These are phyloP conservation scores for Collariella sp. DNA, from an alignment of 495 filamentous ascomycete species.

Conservation along the genomic window DNA sequence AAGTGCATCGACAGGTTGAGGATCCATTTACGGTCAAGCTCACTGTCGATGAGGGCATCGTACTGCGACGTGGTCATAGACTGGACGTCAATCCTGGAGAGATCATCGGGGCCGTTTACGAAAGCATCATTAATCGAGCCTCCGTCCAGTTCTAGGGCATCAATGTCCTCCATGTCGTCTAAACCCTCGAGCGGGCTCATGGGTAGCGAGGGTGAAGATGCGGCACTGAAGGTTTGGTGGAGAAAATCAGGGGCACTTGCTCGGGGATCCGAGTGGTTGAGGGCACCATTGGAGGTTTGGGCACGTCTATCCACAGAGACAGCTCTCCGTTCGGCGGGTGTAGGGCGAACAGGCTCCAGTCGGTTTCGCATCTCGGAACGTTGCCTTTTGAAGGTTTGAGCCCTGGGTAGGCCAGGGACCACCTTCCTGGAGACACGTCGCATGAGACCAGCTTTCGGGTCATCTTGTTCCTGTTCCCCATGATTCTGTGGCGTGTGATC, in stretches of 20 bases:
- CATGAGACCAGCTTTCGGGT: constrained; percentile 16
- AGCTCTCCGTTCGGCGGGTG: constrained; percentile 58
- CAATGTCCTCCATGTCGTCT: constrained; percentile 10
- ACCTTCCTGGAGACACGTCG: constrained; percentile 59
- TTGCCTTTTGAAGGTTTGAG: constrained; percentile 70
- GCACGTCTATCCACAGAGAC: constrained; percentile 63
- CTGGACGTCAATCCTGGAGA: constrained; percentile 29
- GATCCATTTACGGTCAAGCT: constrained; percentile 87
- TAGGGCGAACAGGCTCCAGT: constrained; percentile 53
- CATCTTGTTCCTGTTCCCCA: constrained; percentile 14
- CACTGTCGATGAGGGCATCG: constrained; percentile 59
- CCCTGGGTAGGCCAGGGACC: constrained; percentile 67
- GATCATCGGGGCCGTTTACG: constrained; percentile 13
- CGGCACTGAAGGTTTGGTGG: constrained; percentile 13
- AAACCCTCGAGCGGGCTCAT: constrained; percentile 27
- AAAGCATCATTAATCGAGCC: constrained; percentile 10
- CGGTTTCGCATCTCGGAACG: constrained; percentile 69
- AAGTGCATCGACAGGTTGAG: constrained; percentile 98
- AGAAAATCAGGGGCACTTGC: constrained; percentile 40
- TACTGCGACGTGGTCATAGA: constrained; percentile 44
- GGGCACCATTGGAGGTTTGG: constrained; percentile 23
- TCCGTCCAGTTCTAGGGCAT: constrained; percentile 10
- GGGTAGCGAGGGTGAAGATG: constrained; percentile 20
- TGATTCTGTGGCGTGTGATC: constrained; percentile 3
- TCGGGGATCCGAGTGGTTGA: constrained; percentile 27